These are phyloP conservation scores for Neofusicoccum cordaticola DNA, from an alignment of 2,329 filamentous ascomycete species.

Conservation along the genomic window DNA sequence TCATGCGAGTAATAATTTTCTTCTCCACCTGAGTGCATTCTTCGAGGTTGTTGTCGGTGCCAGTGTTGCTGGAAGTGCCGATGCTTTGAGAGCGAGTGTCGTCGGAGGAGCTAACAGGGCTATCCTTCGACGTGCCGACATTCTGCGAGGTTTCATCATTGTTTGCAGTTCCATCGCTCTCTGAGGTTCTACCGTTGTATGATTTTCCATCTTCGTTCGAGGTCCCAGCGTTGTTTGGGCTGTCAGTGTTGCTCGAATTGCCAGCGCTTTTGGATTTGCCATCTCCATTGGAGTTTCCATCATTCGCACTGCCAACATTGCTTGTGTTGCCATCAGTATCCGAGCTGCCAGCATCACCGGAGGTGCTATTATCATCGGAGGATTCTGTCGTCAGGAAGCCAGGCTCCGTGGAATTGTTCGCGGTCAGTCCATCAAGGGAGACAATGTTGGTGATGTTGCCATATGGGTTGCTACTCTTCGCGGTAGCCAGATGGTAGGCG, in stretches of 20 bases:
- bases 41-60: background rate
- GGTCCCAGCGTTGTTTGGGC: background rate
- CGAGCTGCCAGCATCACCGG: background rate
- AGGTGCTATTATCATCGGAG: background rate
- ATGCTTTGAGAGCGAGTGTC: background rate
- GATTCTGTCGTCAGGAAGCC: background rate
- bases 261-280: background rate
- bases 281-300: too few relatives aligned
- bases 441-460: background rate
- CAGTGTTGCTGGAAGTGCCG: background rate
- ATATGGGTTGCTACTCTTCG: background rate
- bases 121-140: too few relatives aligned
- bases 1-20: too few relatives aligned
- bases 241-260: background rate
- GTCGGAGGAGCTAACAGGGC: background rate
- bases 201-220: background rate
- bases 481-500: constrained; percentile 7
- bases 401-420: background rate
- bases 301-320: background rate
- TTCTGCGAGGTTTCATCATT: too few relatives aligned
- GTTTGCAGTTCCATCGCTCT: background rate
- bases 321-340: background rate
- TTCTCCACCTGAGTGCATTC: background rate
- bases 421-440: background rate
- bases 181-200: background rate